Evolutionary conservation across 2,329 filamentous ascomycete species (phyloP).

Genomic region (Macrophomina phaseolina): DNA sequence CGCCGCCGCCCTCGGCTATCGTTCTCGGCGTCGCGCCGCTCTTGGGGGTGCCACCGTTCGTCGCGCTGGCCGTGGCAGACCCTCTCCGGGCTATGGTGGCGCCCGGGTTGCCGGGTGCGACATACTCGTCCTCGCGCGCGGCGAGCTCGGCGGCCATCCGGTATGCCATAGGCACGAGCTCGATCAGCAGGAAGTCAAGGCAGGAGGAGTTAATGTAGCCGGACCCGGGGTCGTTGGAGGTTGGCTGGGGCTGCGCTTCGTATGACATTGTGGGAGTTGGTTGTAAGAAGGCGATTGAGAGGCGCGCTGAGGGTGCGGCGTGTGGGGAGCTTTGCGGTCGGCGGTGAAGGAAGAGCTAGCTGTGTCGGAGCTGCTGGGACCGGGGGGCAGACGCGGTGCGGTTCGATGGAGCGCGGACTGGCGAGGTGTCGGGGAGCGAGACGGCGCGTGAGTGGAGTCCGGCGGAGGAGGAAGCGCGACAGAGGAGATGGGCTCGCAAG

Average conservation of each 20-base stretch:
- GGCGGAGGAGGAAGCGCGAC: neutral
- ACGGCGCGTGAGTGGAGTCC: neutral
- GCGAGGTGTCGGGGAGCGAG: neutral
- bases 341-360: constrained; percentile 69
- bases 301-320: constrained; percentile 52
- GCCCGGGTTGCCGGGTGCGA: constrained; percentile 30
- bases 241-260: constrained; percentile 10
- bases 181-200: constrained; percentile 93
- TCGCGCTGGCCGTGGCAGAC: constrained; percentile 31
- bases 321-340: constrained; percentile 72
- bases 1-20: constrained; percentile 29
- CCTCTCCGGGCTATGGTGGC: constrained; percentile 36
- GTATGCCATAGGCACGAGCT: constrained; percentile 93
- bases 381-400: constrained; percentile 13
- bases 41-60: constrained; percentile 19
- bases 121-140: constrained; percentile 51
- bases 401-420: constrained; percentile 20
- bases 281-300: neutral
- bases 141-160: constrained; percentile 79
- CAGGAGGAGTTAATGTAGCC: constrained; percentile 82
- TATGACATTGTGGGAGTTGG: constrained; percentile 3
- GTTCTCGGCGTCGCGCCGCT: constrained; percentile 28
- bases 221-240: neutral
- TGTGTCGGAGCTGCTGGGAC: constrained; percentile 49
- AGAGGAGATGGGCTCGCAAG: too few species aligned